Evolutionary conservation across 2,329 filamentous ascomycete species (phyloP), one percentile per base, ranked within the genome.

Genomic region (Sporothrix pseudoabietina): DNA sequence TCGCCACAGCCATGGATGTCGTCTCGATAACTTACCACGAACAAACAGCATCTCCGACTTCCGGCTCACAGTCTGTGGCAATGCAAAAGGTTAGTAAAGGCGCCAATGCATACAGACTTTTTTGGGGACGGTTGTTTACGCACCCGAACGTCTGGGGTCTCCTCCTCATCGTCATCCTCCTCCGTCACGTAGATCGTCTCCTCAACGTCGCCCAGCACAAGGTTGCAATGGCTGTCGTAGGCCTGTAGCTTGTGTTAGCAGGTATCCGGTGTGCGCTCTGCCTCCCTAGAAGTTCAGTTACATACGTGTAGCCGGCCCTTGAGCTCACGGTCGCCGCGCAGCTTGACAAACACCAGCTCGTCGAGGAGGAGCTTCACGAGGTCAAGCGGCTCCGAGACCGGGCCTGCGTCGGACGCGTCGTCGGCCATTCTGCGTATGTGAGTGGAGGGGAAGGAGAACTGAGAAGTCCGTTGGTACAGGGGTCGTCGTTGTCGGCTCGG

Each of bases 31-130:
- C 87, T 76, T 84, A 95, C 94, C 95, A 92, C 96, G 87, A 74
- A 99, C 95, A 81, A 99, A 99, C 26, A 99, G 85, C 96, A 99
- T 99, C 81, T 98, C 96, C 59, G 94, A 97, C 82, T 98, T 97
- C 84, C 97, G 97, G 84, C 95, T 97, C 76, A 96, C 90, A 16
- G 94, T 97, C 92, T 97, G 76, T 19, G 8, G 30, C 35, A 61
- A 55, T 2, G 19, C 22, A 39, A 32, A 3, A 47, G 22, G 41
- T 52, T 47, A 35, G 61, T 22, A 72, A 69, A 5, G 7, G 55
- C 26, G 2, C 26, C 26, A 26, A 26, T 26, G 26, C 26, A 26
- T 26, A 26, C 26, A 26, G 2, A 26, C 26, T 26, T 35, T 3
- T 54, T 5, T 1, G 14, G 19, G 4, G 14, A 22, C 14, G 7